Conservation (phyloP, 108 stramenopile genomes). For the Fistulifera solaris region DNA sequence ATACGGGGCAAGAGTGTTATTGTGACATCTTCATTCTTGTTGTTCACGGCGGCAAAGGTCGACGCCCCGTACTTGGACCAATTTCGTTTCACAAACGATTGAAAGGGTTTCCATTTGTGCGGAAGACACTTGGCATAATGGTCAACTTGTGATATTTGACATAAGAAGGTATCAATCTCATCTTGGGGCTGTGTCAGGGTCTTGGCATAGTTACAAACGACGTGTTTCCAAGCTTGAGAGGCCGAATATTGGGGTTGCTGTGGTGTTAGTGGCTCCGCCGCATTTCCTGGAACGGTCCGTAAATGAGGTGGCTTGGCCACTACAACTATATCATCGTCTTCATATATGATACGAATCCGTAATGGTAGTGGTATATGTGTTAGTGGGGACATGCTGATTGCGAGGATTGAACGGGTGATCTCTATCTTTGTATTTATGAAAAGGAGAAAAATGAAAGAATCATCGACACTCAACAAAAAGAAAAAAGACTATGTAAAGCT, state of each 20-base stretch:
- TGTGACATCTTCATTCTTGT: not conserved
- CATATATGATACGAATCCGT: conserved; percentile 40
- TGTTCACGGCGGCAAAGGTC: not conserved
- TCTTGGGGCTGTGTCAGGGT: not conserved
- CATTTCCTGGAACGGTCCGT: conserved; percentile 67
- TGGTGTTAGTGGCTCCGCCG: not conserved
- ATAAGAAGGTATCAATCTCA: not conserved
- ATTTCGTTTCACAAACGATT: conserved; percentile 39
- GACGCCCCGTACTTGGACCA: conserved; percentile 7
- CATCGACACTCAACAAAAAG: too few relatives aligned
- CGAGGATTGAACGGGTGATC: too few relatives aligned
- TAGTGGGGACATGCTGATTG: too few relatives aligned
- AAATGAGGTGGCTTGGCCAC: conserved; percentile 66
- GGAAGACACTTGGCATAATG: conserved; percentile 33
- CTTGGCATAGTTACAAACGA: not conserved
- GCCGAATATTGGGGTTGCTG: not conserved
- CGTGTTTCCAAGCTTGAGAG: not conserved
- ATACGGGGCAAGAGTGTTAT: not conserved
- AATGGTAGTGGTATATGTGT: conserved; percentile 1
- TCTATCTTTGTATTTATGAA: too few relatives aligned
- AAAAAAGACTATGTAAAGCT: too few relatives aligned
- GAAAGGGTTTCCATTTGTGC: conserved; percentile 40
- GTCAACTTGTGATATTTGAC: not conserved
- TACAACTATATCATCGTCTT: conserved; percentile 53
- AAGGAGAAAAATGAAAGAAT: too few relatives aligned